A percentile compares a stretch with the other conserved stretches of the same genome.
These are phyloP conservation scores for Silene uniflora DNA, from an alignment of 148 eudicot genomes.

Conservation along the genomic window DNA sequence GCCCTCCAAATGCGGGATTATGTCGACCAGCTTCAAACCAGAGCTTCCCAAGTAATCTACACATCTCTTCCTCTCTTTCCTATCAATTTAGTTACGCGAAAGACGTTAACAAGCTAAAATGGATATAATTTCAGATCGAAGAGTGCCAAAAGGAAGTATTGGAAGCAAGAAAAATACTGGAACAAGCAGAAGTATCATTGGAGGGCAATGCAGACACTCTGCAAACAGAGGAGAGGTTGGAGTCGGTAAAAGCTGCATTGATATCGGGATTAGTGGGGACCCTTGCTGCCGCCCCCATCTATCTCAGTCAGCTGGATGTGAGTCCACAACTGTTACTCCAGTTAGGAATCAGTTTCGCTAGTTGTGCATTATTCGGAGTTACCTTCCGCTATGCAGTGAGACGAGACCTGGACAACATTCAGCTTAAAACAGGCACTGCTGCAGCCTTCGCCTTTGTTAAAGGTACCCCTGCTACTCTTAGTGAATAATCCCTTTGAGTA, in stretches of 20 bases:
- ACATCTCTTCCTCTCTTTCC: background rate
- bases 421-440: conserved; percentile 81
- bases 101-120: no score
- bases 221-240: conserved; percentile 57
- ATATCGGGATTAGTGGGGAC: conserved; percentile 68
- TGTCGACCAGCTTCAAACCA: conserved; percentile 53
- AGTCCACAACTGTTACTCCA: conserved; percentile 55
- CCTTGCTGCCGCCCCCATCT: conserved; percentile 66
- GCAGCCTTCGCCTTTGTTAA: conserved; percentile 88
- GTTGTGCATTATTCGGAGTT: conserved; percentile 90
- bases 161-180: conserved; percentile 75
- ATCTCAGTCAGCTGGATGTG: conserved; percentile 36
- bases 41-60: conserved; percentile 55
- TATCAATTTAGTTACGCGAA: no score
- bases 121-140: conserved; percentile 55
- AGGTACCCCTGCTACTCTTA: conserved; percentile 39
- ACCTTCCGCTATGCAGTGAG: conserved; percentile 80
- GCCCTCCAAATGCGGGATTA: conserved; percentile 57
- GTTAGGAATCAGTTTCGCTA: conserved; percentile 50
- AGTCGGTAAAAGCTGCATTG: conserved; percentile 77
- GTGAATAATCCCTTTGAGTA: background rate
- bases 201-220: conserved; percentile 22
- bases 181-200: conserved; percentile 73
- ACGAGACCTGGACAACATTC: conserved; percentile 80
- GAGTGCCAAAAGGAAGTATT: conserved; percentile 78